Conservation (phyloP, 495 filamentous ascomycete species). For the Penicillium paxilli region DNA sequence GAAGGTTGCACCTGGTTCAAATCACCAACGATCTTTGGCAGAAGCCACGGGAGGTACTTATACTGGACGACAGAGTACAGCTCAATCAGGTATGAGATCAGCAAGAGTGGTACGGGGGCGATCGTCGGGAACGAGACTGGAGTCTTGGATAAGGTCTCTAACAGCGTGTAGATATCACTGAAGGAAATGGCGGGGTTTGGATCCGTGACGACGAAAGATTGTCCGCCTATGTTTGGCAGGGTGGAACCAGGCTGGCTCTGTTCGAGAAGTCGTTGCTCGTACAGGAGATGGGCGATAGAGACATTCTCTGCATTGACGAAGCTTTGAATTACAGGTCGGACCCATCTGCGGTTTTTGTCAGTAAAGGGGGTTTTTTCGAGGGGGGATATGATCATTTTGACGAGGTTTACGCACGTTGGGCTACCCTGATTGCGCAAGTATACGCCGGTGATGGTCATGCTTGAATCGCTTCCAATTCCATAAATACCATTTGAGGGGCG, state of each 20-base stretch:
- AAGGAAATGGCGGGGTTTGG: conserved; percentile 38
- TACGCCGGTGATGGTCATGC: conserved; percentile 39
- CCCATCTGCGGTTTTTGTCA: conserved; percentile 43
- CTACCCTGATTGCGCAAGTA: conserved; percentile 29
- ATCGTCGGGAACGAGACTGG: conserved; percentile 31
- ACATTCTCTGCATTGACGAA: conserved; percentile 60
- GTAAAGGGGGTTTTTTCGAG: neutral
- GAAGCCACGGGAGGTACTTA: conserved; percentile 38
- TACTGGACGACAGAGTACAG: conserved; percentile 47
- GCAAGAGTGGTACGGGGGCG: conserved; percentile 31
- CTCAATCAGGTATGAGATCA: conserved; percentile 51
- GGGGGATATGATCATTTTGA: neutral
- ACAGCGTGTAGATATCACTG: conserved; percentile 34
- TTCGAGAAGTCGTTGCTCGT: conserved; percentile 54
- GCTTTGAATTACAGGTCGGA: conserved; percentile 48
- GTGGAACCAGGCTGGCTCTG: conserved; percentile 40
- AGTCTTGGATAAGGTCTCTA: conserved; percentile 30
- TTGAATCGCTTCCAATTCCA: conserved; percentile 54
- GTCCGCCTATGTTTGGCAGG: conserved; percentile 39
- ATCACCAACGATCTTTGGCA: conserved; percentile 43
- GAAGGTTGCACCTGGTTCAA: conserved; percentile 53
- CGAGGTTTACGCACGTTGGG: conserved; percentile 39
- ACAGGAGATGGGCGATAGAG: conserved; percentile 58
- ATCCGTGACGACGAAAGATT: conserved; percentile 41
- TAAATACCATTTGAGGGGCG: conserved; percentile 61